Evolutionary conservation across 306 rosid species (phyloP).

Genomic region (Bauhinia variegata): DNA sequence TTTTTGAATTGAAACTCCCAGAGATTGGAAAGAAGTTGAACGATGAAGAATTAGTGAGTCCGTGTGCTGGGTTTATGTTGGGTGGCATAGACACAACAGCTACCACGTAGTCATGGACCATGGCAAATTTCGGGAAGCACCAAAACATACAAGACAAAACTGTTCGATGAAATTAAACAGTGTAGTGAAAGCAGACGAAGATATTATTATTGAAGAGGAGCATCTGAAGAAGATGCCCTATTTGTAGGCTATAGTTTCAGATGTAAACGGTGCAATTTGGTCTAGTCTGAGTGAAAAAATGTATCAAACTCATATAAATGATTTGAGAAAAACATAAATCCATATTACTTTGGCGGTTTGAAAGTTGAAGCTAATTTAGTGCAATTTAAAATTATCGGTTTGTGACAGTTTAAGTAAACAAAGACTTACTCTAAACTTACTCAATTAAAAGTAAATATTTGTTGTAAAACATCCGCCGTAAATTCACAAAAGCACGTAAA

Average conservation of each 20-base stretch:
- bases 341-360: no score
- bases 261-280: no score
- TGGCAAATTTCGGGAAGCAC: conserved; percentile 61
- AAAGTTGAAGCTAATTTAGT: no score
- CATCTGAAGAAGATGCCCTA: conserved; percentile 56
- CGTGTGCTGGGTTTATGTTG: conserved; percentile 50
- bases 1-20: conserved; percentile 44
- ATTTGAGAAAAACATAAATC: no score
- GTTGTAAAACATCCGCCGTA: no score
- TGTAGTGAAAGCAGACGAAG: conserved; percentile 41
- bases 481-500: no score
- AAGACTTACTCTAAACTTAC: no score
- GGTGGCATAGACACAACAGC: conserved; percentile 62
- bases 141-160: conserved; percentile 49
- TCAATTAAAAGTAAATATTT: no score
- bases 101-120: conserved; percentile 48
- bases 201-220: conserved; percentile 50
- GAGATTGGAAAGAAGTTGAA: conserved; percentile 33
- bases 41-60: conserved; percentile 51
- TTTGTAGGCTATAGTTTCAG: conserved; percentile 53
- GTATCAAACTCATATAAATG: no score
- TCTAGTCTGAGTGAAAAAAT: no score
- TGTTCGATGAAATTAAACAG: conserved; percentile 45
- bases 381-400: no score
- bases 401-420: no score